Base-by-base conservation (phyloP, 352 stramenopile species). In the Phytophthora cryptogea region DNA sequence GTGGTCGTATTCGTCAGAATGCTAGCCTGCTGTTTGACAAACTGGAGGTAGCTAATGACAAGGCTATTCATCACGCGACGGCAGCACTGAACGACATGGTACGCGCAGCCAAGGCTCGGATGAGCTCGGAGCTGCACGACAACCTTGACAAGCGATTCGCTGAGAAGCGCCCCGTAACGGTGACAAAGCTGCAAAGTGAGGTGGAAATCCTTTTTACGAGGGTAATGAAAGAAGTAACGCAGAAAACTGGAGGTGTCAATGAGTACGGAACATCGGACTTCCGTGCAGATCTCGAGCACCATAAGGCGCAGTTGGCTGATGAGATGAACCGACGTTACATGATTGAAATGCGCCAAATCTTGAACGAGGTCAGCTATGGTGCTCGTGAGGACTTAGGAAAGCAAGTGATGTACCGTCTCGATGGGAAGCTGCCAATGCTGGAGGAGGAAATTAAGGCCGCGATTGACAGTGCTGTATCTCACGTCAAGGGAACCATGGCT, bases 241-340 rank as follows among this genome's bases (percentile, higher is more conserved):
- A 66, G 71, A 47, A 78, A 64, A 28, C 59, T 32, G 51, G 49
- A 26, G 41, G 42, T n/a, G 47, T 66, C 5, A 54, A 54, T 39
- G 67, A 72, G 33, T 68, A 72, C 8, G 63, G 59, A n/a, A 39
- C 58, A 30, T 62, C 49, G 0, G 72, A 84, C 17, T 84, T 83
- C 41, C 50, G 64, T 8, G 53, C 74, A 5, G 83, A 93, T 14
- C 39, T 93, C 23, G 76, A 90, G 11, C 56, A 71, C 27, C 75
- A 91, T 68, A 93, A 93, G 42, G 40, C 62, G 1, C 78, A 89
- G 27, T 45, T 93, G 30, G 59, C 70, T 0, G 76, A 86, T 41
- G 83, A 93, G 49, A 61, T 93, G 43, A 89, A 86, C 44, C 74
- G 83, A 16, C 81, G 81, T 2, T 93, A 93, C 51, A 80, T 88